Evolutionary conservation across 768 basidiomycete species (phyloP).

Genomic region (Coprinopsis strossmayeri): DNA sequence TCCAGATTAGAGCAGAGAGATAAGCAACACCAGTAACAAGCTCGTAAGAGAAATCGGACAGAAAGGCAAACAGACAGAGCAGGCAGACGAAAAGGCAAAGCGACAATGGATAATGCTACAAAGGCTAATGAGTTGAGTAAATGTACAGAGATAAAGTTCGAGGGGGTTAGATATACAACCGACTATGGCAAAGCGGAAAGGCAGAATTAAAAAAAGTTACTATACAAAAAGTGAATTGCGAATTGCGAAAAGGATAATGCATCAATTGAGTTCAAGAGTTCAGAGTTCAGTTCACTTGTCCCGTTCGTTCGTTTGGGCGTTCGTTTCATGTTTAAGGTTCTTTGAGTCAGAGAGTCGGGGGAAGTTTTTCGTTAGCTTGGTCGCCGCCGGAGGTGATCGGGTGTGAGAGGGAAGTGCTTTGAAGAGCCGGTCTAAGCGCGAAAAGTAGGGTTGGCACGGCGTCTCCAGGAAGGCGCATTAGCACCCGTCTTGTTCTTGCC

Average conservation of each 20-base stretch:
- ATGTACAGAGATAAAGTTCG: not conserved
- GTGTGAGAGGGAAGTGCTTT: not conserved
- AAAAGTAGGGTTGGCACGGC: not conserved
- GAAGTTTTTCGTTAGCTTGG: no score
- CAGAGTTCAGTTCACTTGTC: no score
- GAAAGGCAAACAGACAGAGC: not conserved
- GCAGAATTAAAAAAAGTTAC: no score
- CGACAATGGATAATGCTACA: conserved; percentile 7
- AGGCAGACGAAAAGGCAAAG: not conserved
- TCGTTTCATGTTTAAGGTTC: no score
- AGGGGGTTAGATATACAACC: conserved; percentile 4
- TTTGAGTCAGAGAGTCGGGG: no score
- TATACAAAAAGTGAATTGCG: no score
- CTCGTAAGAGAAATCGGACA: not conserved
- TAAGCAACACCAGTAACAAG: not conserved
- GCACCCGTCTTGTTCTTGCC: conserved; percentile 12
- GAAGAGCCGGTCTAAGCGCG: conserved; percentile 8
- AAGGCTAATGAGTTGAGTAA: not conserved
- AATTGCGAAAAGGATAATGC: no score
- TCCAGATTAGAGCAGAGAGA: conserved; percentile 1
- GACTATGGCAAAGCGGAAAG: not conserved
- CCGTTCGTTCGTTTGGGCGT: no score
- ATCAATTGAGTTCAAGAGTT: not conserved
- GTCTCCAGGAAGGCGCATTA: conserved; percentile 14
- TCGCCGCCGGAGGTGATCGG: not conserved